Conservation (phyloP, 768 basidiomycete genomes). For the Russula sp. region DNA sequence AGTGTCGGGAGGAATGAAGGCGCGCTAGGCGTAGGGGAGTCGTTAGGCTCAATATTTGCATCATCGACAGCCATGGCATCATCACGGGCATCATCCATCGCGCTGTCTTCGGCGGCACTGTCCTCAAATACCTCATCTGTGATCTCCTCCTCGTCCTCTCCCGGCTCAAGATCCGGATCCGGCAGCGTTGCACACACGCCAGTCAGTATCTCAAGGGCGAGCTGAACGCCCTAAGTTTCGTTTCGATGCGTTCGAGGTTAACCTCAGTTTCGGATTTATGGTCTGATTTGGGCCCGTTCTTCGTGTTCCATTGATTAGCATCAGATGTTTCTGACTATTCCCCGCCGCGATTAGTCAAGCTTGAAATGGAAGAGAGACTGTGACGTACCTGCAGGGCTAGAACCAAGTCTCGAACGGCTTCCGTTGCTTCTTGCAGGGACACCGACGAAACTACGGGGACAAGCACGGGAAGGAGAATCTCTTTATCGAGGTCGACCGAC, state of each 20-base stretch:
- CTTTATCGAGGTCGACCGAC: conserved; percentile 64
- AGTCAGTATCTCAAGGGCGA: conserved; percentile 86
- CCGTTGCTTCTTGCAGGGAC: conserved; percentile 51
- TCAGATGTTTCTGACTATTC: conserved; percentile 56
- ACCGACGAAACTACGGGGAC: conserved; percentile 61
- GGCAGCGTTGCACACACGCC: conserved; percentile 85
- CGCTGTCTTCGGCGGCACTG: conserved; percentile 41
- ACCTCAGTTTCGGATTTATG: conserved; percentile 66
- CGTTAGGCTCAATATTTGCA: conserved; percentile 4
- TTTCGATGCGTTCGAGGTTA: conserved; percentile 72
- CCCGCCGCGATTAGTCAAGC: neutral
- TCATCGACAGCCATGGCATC: conserved; percentile 34
- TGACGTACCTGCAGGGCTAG: conserved; percentile 51
- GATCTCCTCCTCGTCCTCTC: conserved; percentile 37
- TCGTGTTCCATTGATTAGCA: conserved; percentile 29
- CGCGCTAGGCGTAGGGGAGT: conserved; percentile 32
- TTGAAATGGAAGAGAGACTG: conserved; percentile 5
- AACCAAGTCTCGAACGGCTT: conserved; percentile 51
- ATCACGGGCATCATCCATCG: conserved; percentile 38
- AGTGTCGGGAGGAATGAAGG: conserved; percentile 55
- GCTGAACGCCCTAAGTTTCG: conserved; percentile 68
- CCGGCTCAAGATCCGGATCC: conserved; percentile 55
- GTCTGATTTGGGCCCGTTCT: conserved; percentile 49
- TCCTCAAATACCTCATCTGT: conserved; percentile 47
- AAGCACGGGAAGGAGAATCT: conserved; percentile 67